A percentile compares a stretch with the other conserved stretches of the same genome.
These are phyloP conservation scores for Pleurotus eryngii DNA, from an alignment of 768 basidiomycete genomes.

Conservation along the genomic window DNA sequence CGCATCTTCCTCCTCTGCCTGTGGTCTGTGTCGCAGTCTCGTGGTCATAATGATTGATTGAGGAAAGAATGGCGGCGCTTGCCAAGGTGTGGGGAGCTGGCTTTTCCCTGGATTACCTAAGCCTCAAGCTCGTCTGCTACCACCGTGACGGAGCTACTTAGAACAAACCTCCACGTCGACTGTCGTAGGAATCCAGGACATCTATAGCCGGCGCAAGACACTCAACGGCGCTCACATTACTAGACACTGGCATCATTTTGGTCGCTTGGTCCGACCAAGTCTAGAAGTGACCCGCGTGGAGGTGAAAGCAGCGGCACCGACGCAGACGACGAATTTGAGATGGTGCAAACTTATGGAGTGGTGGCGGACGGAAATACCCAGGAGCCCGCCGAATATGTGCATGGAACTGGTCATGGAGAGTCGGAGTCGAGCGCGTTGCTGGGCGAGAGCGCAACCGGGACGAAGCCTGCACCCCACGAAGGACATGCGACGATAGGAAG, in stretches of 20 bases:
- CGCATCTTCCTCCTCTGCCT: conserved; percentile 81
- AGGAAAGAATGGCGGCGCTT: not conserved
- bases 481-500: conserved; percentile 70
- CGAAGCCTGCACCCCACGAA: conserved; percentile 28
- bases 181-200: too few species aligned
- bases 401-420: conserved; percentile 37
- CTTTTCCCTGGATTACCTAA: too few species aligned
- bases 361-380: conserved; percentile 30
- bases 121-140: too few species aligned
- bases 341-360: conserved; percentile 71
- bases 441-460: conserved; percentile 33
- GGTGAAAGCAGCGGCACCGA: too few species aligned
- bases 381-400: conserved; percentile 18
- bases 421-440: conserved; percentile 62
- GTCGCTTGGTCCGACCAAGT: not conserved
- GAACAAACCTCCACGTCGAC: too few species aligned
- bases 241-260: too few species aligned
- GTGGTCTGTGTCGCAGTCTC: conserved; percentile 65
- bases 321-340: conserved; percentile 45
- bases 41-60: conserved; percentile 44
- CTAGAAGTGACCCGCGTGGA: not conserved
- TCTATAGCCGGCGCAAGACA: too few species aligned
- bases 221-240: too few species aligned
- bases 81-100: too few species aligned
- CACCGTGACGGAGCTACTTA: too few species aligned